Percentiles rank a stretch among this genome's conserved stretches.
Evolutionary conservation across 2,329 filamentous ascomycete species (phyloP).

Genomic region (Dothidotthia symphoricarpi): DNA sequence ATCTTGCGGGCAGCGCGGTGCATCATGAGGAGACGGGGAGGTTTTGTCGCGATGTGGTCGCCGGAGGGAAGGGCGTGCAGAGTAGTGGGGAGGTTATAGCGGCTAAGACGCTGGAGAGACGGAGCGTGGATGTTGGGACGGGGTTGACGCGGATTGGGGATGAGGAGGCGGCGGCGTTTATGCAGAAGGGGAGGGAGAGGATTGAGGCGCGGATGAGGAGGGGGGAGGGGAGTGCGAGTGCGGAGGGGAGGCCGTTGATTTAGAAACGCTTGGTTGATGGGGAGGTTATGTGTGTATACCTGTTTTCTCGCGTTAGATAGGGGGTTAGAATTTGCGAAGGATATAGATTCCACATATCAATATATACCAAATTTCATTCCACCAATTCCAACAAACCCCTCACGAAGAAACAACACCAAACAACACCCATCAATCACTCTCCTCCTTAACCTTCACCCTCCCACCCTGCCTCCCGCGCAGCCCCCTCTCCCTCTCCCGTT

Average conservation of each 20-base stretch:
- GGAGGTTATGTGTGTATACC: too few species aligned
- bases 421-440: neutral
- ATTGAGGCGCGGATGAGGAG: constrained; percentile 24
- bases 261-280: too few species aligned
- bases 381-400: too few species aligned
- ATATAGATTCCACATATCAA: too few species aligned
- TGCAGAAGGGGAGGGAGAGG: constrained; percentile 26
- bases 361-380: too few species aligned
- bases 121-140: constrained; percentile 23
- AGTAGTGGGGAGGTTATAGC: constrained; percentile 27
- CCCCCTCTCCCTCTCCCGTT: constrained; percentile 18
- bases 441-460: constrained; percentile 5
- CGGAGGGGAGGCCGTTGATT: constrained; percentile 26
- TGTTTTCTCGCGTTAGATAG: too few species aligned
- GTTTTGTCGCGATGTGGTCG: constrained; percentile 34
- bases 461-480: constrained; percentile 11
- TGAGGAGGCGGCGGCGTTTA: constrained; percentile 30
- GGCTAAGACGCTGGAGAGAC: constrained; percentile 34
- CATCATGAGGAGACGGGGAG: constrained; percentile 41
- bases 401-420: too few species aligned
- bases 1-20: constrained; percentile 23
- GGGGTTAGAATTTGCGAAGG: too few species aligned
- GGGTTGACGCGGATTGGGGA: constrained; percentile 32
- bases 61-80: constrained; percentile 12
- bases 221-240: constrained; percentile 10